Evolutionary conservation across 1,284 basidiomycete genomes (phyloP).

Genomic region (Pseudozyma thailandica): DNA sequence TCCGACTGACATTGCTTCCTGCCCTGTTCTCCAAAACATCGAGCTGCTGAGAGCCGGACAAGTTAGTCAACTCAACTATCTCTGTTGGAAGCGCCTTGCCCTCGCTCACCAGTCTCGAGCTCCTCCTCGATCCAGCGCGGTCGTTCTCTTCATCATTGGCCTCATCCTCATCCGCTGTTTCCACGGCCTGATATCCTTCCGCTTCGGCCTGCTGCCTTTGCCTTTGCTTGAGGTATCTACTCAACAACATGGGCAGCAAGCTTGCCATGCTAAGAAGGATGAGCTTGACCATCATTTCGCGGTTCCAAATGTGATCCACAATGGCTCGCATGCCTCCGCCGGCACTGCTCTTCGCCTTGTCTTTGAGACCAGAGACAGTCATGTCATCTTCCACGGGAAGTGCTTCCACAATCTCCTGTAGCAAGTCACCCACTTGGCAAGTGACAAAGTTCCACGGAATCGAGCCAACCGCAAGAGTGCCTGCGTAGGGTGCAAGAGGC

Average conservation of each 20-base stretch:
- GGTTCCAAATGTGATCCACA: constrained; percentile 57
- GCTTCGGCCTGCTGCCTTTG: constrained; percentile 22
- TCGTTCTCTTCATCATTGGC: constrained; percentile 36
- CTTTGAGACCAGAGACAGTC: constrained; percentile 24
- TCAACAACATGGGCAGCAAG: constrained; percentile 54
- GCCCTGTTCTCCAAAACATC: constrained; percentile 2
- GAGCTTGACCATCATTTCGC: constrained; percentile 59
- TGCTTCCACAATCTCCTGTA: constrained; percentile 62
- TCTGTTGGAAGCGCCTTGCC: constrained; percentile 15
- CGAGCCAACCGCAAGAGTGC: constrained; percentile 60
- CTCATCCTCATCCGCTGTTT: constrained; percentile 7
- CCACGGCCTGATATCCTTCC: constrained; percentile 26
- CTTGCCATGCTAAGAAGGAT: constrained; percentile 56
- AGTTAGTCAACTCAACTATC: constrained; percentile 12
- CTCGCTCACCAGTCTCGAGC: constrained; percentile 11
- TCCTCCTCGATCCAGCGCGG: constrained; percentile 19
- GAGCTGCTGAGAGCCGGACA: constrained; percentile 2
- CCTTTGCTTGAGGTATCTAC: constrained; percentile 39
- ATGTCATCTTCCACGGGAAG: constrained; percentile 37
- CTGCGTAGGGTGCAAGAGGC: constrained; percentile 61
- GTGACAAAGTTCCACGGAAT: constrained; percentile 67
- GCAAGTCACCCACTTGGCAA: constrained; percentile 62
- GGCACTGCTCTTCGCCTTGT: constrained; percentile 33
- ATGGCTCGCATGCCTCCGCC: constrained; percentile 56
- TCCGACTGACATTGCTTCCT: constrained; percentile 4